Percentiles rank a stretch among this genome's conserved stretches.
phyloP scores from a whole-genome alignment of 768 basidiomycete species.

The Zangia roseola region DNA sequence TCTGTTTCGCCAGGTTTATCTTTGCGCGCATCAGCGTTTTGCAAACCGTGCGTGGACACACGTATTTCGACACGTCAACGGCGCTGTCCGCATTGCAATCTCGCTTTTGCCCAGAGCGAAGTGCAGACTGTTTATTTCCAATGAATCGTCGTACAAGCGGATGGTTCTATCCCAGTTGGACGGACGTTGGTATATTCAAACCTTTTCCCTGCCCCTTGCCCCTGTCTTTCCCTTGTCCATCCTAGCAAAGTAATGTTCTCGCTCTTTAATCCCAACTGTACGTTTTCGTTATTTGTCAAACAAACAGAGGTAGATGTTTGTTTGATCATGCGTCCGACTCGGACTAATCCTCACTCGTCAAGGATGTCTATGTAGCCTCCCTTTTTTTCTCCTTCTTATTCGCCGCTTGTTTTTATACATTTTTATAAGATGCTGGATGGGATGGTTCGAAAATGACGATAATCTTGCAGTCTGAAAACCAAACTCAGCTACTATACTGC shows the following conservation, averaged over 20 bases:
- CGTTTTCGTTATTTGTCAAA: background rate
- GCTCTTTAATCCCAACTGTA: background rate
- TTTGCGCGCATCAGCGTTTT: slow-evolving; percentile 59
- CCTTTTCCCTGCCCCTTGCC: background rate
- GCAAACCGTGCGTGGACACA: slow-evolving; percentile 80
- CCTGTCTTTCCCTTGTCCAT: background rate
- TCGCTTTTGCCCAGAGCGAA: slow-evolving; percentile 80
- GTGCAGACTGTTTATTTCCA: slow-evolving; percentile 69
- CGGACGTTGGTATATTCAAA: background rate
- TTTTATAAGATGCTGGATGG: slow-evolving; percentile 4
- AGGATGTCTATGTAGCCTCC: slow-evolving; percentile 5
- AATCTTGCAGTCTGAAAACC: too few relatives aligned
- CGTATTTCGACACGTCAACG: slow-evolving; percentile 87
- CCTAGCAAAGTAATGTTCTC: slow-evolving; percentile 5
- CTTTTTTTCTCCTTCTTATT: background rate
- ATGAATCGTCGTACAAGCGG: slow-evolving; percentile 20
- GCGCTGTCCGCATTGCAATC: slow-evolving; percentile 88
- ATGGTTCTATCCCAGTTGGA: background rate
- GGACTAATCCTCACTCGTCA: background rate
- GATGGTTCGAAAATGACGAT: background rate
- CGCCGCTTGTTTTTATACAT: slow-evolving; percentile 6
- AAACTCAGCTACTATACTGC: too few relatives aligned
- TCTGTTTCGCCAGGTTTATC: background rate
- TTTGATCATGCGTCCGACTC: background rate
- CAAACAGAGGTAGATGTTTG: background rate